Conservation (phyloP, 345 rosid species). For the Brassica incana region DNA sequence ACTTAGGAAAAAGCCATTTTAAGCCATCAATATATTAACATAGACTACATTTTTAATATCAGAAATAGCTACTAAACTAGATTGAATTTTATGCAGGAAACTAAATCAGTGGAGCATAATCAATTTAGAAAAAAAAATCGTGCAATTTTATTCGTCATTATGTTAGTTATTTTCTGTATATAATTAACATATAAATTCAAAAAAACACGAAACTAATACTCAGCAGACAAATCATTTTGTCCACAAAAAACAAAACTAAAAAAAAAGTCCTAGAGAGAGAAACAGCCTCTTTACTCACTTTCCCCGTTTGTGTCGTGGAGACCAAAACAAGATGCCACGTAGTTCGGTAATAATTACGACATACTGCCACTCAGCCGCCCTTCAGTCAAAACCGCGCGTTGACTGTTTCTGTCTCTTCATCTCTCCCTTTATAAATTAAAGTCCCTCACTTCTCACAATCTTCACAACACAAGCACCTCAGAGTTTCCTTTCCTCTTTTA, state of each 20-base stretch:
- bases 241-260: neutral
- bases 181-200: too few species aligned
- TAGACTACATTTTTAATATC: too few species aligned
- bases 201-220: neutral
- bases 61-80: neutral
- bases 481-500: neutral
- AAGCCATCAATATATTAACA: neutral
- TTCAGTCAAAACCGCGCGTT: slow-evolving; percentile 41
- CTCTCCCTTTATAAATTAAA: slow-evolving; percentile 18
- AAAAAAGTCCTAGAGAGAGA: neutral
- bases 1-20: neutral
- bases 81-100: too few species aligned
- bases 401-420: slow-evolving; percentile 18
- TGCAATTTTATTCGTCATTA: too few species aligned
- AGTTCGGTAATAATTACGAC: neutral
- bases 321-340: slow-evolving; percentile 33
- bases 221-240: neutral
- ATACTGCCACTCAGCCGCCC: slow-evolving; percentile 34
- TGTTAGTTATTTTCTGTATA: too few species aligned
- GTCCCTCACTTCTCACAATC: neutral
- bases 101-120: too few species aligned
- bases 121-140: too few species aligned
- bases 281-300: neutral
- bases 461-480: slow-evolving; percentile 3
- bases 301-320: slow-evolving; percentile 37